Base-by-base conservation (phyloP, 306 rosid genomes). In the Datisca glomerata region DNA sequence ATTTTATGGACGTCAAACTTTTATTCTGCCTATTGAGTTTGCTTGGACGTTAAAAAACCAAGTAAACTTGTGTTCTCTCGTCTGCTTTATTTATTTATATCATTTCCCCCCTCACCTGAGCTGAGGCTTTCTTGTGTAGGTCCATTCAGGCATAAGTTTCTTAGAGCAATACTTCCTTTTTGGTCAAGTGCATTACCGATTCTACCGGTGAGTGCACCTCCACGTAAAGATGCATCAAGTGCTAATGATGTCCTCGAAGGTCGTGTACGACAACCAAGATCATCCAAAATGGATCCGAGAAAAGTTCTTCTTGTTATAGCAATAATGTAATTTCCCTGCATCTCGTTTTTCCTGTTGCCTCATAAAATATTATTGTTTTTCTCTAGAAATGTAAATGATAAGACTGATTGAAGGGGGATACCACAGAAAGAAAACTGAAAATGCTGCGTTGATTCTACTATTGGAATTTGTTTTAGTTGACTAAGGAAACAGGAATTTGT, bases 231-330 rank as follows among this genome's bases (percentile, higher is more conserved):
- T 66, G 72, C 57, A 36, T 39, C 67, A 21, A 65, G 59, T 45
- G 58, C 56, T 55, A 41, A 67, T 43, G 96, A 91, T 50, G 46
- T 65, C 54, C 61, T 78, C 12, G 99, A 91, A 75, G 84, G 71
- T 40, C 99, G 87, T 19, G 25, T 56, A 42, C 75, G 96, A 18
- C 86, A 73, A 62, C 93, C 67, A 72, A 75, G 77, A 65, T 57
- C 98, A 58, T 80, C 99, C 15, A 78, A 85, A 60, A 73, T 80
- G 96, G 99, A 91, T 76, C 96, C 99, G 3, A 73, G 99, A 59
- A 91, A 91, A 71, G 81, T 91, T 63, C 92, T 91, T 63, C 94
- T 91, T 38, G 24, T 80, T 56, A 79, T 91, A 60, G 99, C 96
- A 38, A 80, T 85, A 56, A 91, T 91, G 99, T 91, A 78, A 49